Conservation (phyloP, 163 green algal genomes). For the Prototheca stagnorum region DNA sequence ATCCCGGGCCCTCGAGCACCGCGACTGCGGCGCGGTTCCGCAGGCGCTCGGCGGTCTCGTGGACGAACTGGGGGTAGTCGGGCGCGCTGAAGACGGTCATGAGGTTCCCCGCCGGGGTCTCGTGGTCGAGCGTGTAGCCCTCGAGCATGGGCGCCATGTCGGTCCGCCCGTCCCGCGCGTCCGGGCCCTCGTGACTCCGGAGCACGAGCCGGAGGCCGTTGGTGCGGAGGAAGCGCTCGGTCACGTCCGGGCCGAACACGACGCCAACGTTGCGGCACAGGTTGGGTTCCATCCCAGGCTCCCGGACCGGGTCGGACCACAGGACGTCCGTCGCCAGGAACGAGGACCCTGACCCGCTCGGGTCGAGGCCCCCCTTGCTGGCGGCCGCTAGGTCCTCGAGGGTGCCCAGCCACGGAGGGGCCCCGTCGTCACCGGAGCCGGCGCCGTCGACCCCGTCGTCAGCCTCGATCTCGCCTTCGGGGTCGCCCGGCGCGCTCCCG, state of each 20-base stretch:
- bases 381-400: constrained; percentile 50
- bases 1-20: constrained; percentile 37
- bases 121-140: constrained; percentile 78
- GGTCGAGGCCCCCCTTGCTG: constrained; percentile 72
- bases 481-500: no score
- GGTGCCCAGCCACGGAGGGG: constrained; percentile 33
- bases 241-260: constrained; percentile 81
- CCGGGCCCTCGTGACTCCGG: constrained; percentile 88
- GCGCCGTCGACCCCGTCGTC: no score
- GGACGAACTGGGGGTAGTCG: constrained; percentile 77
- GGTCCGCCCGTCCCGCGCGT: constrained; percentile 58
- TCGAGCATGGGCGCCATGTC: constrained; percentile 53
- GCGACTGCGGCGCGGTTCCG: constrained; percentile 57
- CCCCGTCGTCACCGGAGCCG: no score
- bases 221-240: constrained; percentile 57
- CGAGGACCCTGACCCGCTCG: constrained; percentile 35
- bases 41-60: constrained; percentile 28
- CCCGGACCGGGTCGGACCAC: constrained; percentile 74
- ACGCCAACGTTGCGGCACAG: constrained; percentile 66
- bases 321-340: constrained; percentile 72
- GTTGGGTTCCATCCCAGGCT: constrained; percentile 58
- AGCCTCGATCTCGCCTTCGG: no score
- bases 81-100: constrained; percentile 56
- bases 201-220: constrained; percentile 76
- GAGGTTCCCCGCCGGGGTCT: constrained; percentile 22